Base-by-base conservation (phyloP, 352 stramenopile genomes). In the Pythium sukuiense region DNA sequence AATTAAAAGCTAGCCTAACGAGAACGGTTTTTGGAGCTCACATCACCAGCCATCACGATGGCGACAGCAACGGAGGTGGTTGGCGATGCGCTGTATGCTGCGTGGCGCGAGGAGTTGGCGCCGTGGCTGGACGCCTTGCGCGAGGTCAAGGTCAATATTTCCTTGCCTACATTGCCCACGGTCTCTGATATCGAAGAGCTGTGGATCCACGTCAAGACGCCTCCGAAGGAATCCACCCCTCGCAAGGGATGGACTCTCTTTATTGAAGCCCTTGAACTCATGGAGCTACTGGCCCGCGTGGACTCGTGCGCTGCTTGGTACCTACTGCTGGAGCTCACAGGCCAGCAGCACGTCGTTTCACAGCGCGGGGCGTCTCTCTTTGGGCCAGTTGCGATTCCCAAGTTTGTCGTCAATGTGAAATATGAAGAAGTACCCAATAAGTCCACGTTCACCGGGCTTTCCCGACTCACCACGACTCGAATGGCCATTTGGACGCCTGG, bases 381-480 rank as follows among this genome's bases (percentile, higher is more conserved):
- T 16, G 35, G 35, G 7, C 2, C 35, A 2, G 14, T 12, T 41
- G 35, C 14, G 35, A 7, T 41, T 16, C 35, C 35, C 35, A 41
- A 41, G 35, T 41, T 35, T 35, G 32, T 35, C 32, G 32, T 35
- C 32, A 9, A 35, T 9, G 32, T 35, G 2, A 4, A 37, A 18
- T 24, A 50, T 33, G 52, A 61, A 7, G 7, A 41, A 16, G 7
- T 3, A 14, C 32, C 32, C 32, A 9, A 35, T 1, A 35, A 9
- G 32, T 35, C 32, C 32, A 67, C 61, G 5, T 32, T 60, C 27
- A 52, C 55, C 18, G 52, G 61, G 8, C 46, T 32, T 20, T 49
- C 55, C 13, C 41, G 61, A 2, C 27, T 67, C 13, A 61, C 61
- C 16, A 18, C 60, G 3, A 53, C 55, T 27, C 60, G 55, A 37